Conservation (phyloP, 2,329 filamentous ascomycete genomes). For the Diplodia corticola region DNA sequence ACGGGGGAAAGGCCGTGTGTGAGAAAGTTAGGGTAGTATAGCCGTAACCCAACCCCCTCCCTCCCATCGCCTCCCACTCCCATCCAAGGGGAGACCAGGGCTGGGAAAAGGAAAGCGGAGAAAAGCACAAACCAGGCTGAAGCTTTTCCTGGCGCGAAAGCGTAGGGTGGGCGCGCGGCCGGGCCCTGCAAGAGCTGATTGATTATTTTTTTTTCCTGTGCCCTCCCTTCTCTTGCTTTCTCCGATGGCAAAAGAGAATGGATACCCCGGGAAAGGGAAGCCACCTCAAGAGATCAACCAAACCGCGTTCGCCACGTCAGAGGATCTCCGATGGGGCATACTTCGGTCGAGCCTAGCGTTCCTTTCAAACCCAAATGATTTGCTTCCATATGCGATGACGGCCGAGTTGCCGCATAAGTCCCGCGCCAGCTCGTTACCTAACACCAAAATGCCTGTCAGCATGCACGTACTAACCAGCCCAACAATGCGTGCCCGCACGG, state of each 20-base stretch:
- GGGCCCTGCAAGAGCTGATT: neutral
- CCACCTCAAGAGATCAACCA: conserved; percentile 43
- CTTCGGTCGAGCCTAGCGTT: conserved; percentile 51
- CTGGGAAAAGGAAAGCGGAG: conserved; percentile 30
- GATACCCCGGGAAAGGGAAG: conserved; percentile 39
- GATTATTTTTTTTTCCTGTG: neutral
- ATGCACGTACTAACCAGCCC: conserved; percentile 42
- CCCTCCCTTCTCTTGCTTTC: conserved; percentile 26
- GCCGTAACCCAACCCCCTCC: conserved; percentile 12
- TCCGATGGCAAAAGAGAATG: conserved; percentile 37
- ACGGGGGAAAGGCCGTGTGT: neutral
- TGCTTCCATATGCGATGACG: conserved; percentile 47
- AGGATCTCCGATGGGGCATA: conserved; percentile 52
- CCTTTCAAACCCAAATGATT: conserved; percentile 43
- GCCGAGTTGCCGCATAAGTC: conserved; percentile 46
- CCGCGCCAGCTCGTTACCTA: conserved; percentile 45
- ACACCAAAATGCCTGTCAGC: conserved; percentile 44
- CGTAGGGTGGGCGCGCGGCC: neutral
- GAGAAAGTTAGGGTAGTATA: neutral
- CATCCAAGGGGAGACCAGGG: neutral
- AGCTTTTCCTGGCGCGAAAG: conserved; percentile 1
- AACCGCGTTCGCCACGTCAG: conserved; percentile 53
- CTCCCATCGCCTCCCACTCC: conserved; percentile 26
- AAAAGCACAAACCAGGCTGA: conserved; percentile 36
- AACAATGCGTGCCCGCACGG: conserved; percentile 43